A percentile compares a stretch with the other conserved stretches of the same genome.
These are phyloP conservation scores for Aspergillus japonicus DNA, from an alignment of 2,329 filamentous ascomycete species.

Conservation along the genomic window DNA sequence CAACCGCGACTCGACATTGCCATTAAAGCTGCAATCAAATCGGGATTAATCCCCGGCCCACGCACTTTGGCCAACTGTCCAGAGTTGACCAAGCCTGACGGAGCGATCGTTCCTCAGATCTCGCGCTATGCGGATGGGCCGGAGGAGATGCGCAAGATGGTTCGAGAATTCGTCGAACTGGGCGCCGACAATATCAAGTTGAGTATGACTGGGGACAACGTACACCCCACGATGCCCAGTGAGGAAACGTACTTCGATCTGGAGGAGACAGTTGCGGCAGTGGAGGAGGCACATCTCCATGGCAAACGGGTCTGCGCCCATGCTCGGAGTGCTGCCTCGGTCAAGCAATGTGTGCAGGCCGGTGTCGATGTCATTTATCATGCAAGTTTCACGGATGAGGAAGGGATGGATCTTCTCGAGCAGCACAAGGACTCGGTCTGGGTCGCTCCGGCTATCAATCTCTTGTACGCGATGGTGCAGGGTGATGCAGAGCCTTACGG, in stretches of 20 bases:
- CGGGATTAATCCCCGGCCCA: slow-evolving; percentile 7
- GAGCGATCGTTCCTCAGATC: slow-evolving; percentile 13
- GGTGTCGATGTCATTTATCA: slow-evolving; percentile 2
- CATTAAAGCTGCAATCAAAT: slow-evolving; percentile 10
- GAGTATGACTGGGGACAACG: slow-evolving; percentile 2
- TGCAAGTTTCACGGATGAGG: background rate
- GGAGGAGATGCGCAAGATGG: slow-evolving; percentile 39
- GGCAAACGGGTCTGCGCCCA: slow-evolving; percentile 3
- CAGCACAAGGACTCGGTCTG: background rate
- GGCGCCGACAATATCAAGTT: slow-evolving; percentile 3
- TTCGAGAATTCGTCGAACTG: background rate
- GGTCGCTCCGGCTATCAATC: slow-evolving; percentile 1
- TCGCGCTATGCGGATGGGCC: slow-evolving; percentile 30
- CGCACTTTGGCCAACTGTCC: slow-evolving; percentile 8
- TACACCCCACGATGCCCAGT: background rate
- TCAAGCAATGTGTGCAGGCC: background rate
- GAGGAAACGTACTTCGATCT: slow-evolving; percentile 2
- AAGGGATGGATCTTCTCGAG: background rate
- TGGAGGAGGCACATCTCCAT: slow-evolving; percentile 1
- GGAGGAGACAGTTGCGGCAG: slow-evolving; percentile 1
- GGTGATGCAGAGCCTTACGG: background rate
- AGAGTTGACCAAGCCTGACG: slow-evolving; percentile 7
- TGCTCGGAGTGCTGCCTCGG: background rate
- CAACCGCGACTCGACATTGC: slow-evolving; percentile 9
- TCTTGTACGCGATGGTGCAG: background rate